These are phyloP conservation scores for Xylaria grammica DNA, from an alignment of 495 filamentous ascomycete genomes.

Conservation along the genomic window DNA sequence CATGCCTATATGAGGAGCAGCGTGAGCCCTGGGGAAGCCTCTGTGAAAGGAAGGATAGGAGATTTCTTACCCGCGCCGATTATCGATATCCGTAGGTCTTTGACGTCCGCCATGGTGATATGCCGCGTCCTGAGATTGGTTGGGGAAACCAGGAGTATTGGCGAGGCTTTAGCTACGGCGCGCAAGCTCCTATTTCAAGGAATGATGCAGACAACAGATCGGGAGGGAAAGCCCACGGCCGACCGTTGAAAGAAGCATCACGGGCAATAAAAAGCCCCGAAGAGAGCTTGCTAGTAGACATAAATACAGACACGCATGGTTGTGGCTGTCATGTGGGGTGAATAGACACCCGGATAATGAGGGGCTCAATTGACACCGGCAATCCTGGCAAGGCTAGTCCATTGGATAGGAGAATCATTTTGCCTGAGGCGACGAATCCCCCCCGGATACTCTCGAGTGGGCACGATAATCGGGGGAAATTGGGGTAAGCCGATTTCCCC, in stretches of 20 bases:
- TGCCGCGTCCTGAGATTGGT: slow-evolving; percentile 8
- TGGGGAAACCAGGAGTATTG: neutral
- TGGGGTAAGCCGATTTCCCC: no score
- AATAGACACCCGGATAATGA: slow-evolving; percentile 40
- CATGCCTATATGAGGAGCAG: slow-evolving; percentile 63
- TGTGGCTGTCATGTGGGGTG: slow-evolving; percentile 27
- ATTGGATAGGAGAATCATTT: slow-evolving; percentile 36
- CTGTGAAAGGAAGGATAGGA: slow-evolving; percentile 1
- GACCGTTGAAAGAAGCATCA: slow-evolving; percentile 2
- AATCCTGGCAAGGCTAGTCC: slow-evolving; percentile 25
- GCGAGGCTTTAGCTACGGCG: neutral
- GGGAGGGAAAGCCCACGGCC: slow-evolving; percentile 1
- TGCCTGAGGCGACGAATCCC: slow-evolving; percentile 23
- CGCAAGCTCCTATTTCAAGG: slow-evolving; percentile 6
- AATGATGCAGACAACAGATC: neutral
- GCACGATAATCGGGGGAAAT: no score
- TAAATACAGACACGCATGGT: slow-evolving; percentile 10
- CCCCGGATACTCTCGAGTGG: neutral
- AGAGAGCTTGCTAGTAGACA: neutral
- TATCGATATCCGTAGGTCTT: slow-evolving; percentile 47
- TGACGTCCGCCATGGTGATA: slow-evolving; percentile 45
- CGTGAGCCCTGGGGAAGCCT: neutral
- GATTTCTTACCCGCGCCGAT: slow-evolving; percentile 47
- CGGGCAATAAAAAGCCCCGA: slow-evolving; percentile 22
- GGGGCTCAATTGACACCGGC: slow-evolving; percentile 34